Conservation (phyloP, 441 rosid genomes). For the Syzygium malaccense region DNA sequence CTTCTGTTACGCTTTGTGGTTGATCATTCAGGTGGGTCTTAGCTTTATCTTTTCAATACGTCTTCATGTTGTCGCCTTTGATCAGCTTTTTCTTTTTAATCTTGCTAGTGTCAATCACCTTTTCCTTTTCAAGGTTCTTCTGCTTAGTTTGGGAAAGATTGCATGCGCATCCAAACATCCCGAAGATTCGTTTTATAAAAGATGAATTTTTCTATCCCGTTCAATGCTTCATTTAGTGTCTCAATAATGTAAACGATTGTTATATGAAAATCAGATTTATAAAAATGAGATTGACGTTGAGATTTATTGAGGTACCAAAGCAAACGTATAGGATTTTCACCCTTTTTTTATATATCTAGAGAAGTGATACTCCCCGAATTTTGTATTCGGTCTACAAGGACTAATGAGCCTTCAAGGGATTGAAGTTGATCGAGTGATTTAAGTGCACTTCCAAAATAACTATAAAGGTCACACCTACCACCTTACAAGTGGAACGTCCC, state of each 20-base stretch:
- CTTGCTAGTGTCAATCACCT: not conserved
- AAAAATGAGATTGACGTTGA: no score
- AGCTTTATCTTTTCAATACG: not conserved
- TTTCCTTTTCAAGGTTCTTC: not conserved
- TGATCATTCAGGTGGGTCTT: slow-evolving; percentile 37
- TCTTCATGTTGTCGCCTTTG: not conserved
- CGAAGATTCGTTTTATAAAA: not conserved
- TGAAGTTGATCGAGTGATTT: no score
- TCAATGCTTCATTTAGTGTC: not conserved
- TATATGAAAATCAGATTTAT: no score
- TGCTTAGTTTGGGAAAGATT: not conserved
- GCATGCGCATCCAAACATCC: not conserved
- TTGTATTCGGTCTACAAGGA: no score
- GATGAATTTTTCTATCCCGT: not conserved
- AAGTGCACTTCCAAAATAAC: not conserved
- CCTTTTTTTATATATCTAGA: no score
- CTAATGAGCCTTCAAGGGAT: no score
- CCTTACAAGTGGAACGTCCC: not conserved
- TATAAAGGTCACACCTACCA: not conserved
- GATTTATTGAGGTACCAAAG: no score
- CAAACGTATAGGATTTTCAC: no score
- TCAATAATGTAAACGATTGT: not conserved
- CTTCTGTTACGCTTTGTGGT: slow-evolving; percentile 35
- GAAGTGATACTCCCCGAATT: no score
- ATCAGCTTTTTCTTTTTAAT: not conserved